Base-by-base conservation (phyloP, 441 rosid species). In the Gossypium schwendimanii region DNA sequence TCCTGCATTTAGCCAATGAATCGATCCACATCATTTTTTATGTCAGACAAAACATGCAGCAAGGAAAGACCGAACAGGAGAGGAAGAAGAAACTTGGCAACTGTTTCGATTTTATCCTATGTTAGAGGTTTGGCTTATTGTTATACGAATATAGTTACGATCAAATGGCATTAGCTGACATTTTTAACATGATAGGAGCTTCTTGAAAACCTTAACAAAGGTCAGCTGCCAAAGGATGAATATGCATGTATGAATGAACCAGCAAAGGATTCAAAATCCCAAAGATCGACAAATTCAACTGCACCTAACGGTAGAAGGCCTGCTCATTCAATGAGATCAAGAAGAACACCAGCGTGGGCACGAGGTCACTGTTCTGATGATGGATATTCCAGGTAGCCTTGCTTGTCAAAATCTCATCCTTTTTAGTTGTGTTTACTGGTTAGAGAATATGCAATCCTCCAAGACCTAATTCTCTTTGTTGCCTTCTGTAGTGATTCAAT, bases 51-150 rank as follows among this genome's bases (percentile, higher is more conserved):
- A 86, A 82, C 86, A 78, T 71, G 92, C 89, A 64, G 77, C 79
- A 73, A 86, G 94, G 73, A 87, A 86, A 83, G 94, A 89, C 66
- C 80, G 89, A 72, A 78, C 84, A 33, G 85, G 85, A 49, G 91
- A 89, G 52, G 94, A 87, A 79, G 94, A 87, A 79, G 88, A 87
- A 83, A 81, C 85, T 39, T 89, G 94, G 94, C 85, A 80, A 72
- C 86, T 87, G 2, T 87, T 84, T 78, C 86, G 89, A 69, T 89
- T 89, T 80, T 88, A 84, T 81, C 94, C 94, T 64, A 75, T 89
- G 80, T 18, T 87, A 63, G 92, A 89, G 92, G 94, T 86, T 83
- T 21, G 72, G 10, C 20, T 10, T 65, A 24, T 2, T 28, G 45
- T 41, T 26, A 24, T 15, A 50, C 17, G n/a, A 20, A 24, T 50